phyloP scores from a whole-genome alignment of 1,139 yeast genomes.

The Arxiozyma slooffiae region DNA sequence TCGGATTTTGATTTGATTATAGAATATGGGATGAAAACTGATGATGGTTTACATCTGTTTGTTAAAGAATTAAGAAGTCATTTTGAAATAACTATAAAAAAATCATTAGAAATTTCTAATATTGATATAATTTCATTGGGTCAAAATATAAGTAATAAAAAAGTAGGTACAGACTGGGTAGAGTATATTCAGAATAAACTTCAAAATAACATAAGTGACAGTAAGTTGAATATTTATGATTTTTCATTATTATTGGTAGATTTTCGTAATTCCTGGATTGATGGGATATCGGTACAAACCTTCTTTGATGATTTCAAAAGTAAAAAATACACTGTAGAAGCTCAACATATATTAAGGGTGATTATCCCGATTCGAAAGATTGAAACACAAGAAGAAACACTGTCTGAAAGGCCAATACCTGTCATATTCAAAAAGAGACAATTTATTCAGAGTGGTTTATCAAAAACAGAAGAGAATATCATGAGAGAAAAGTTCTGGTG shows the following conservation, averaged over 20 bases:
- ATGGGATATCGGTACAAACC: constrained; percentile 16
- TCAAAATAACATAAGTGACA: constrained; percentile 1
- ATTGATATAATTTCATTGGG: constrained; percentile 25
- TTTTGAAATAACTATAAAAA: constrained; percentile 31
- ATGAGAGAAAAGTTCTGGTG: constrained; percentile 73
- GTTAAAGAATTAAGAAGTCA: constrained; percentile 21
- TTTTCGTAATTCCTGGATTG: constrained; percentile 29
- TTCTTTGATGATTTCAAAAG: constrained; percentile 21
- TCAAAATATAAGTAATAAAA: constrained; percentile 12
- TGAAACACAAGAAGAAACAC: constrained; percentile 30
- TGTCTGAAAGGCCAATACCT: constrained; percentile 53
- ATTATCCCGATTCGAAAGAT: constrained; percentile 59
- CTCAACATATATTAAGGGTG: constrained; percentile 45
- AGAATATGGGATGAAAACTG: constrained; percentile 23
- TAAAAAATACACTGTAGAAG: constrained; percentile 22
- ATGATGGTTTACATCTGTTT: constrained; percentile 20
- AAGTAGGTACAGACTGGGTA: constrained; percentile 19
- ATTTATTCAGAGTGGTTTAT: constrained; percentile 51
- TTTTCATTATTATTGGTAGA: constrained; percentile 24
- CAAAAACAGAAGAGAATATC: constrained; percentile 42
- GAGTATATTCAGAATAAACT: constrained; percentile 11
- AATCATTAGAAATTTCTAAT: constrained; percentile 29
- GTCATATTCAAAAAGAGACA: constrained; percentile 60
- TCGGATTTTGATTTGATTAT: constrained; percentile 20
- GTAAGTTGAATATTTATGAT: constrained; percentile 12